Percentiles rank a stretch among this genome's conserved stretches.
These are phyloP conservation scores for Coniosporium apollinis DNA, from an alignment of 495 filamentous ascomycete species.

Conservation along the genomic window DNA sequence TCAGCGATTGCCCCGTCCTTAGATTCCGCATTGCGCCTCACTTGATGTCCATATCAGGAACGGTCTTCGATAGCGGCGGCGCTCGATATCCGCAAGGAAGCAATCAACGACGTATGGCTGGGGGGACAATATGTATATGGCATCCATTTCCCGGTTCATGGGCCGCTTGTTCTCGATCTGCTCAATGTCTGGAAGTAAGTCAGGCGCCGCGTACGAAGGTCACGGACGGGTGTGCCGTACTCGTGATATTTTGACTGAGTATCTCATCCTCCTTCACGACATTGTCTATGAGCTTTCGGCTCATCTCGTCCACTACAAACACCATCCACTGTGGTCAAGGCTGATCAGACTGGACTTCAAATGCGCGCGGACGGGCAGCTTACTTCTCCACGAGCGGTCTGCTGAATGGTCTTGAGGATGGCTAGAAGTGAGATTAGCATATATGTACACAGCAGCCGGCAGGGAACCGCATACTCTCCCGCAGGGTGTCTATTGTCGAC, in stretches of 20 bases:
- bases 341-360: slow-evolving; percentile 12
- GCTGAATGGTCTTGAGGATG: slow-evolving; percentile 40
- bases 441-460: neutral
- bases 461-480: slow-evolving; percentile 20
- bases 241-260: slow-evolving; percentile 84
- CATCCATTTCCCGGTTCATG: slow-evolving; percentile 75
- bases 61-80: slow-evolving; percentile 52
- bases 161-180: slow-evolving; percentile 70
- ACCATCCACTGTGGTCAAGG: slow-evolving; percentile 72
- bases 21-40: slow-evolving; percentile 23
- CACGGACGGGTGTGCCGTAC: slow-evolving; percentile 34
- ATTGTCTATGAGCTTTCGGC: slow-evolving; percentile 68
- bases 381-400: slow-evolving; percentile 44
- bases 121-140: slow-evolving; percentile 78
- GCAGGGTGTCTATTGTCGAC: slow-evolving; percentile 25
- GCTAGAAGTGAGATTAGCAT: slow-evolving; percentile 24
- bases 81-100: slow-evolving; percentile 78
- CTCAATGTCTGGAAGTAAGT: slow-evolving; percentile 57
- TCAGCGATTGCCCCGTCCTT: neutral
- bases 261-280: slow-evolving; percentile 88
- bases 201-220: slow-evolving; percentile 13
- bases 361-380: slow-evolving; percentile 11
- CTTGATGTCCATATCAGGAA: slow-evolving; percentile 76
- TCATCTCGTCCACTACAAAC: slow-evolving; percentile 66
- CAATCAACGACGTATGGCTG: slow-evolving; percentile 80